These are phyloP conservation scores for Ophiostoma perfectum DNA, from an alignment of 2,329 filamentous ascomycete genomes.

Conservation along the genomic window DNA sequence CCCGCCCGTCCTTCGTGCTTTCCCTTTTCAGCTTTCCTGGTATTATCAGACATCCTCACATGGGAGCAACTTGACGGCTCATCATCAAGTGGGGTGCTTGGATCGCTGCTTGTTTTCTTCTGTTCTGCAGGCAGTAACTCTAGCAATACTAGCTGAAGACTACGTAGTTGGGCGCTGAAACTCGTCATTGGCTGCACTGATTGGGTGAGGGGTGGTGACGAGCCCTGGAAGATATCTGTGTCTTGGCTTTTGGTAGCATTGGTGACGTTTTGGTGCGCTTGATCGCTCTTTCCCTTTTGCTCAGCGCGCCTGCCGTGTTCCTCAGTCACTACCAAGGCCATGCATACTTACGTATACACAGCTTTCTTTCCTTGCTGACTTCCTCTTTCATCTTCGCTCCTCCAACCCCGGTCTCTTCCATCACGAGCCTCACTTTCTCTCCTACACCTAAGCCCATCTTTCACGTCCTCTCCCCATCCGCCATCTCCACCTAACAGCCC, in stretches of 20 bases:
- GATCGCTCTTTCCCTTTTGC: not conserved
- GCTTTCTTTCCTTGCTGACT: not conserved
- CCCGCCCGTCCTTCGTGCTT: constrained; percentile 4
- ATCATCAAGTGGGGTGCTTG: too few relatives aligned
- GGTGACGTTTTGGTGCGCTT: constrained; percentile 9
- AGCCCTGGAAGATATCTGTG: not conserved
- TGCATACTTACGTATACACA: not conserved
- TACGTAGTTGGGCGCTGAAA: not conserved
- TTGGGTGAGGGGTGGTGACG: not conserved
- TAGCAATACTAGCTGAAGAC: not conserved
- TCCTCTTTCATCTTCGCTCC: not conserved
- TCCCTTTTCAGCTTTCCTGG: too few relatives aligned
- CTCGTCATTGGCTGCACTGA: not conserved
- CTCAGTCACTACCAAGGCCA: constrained; percentile 6
- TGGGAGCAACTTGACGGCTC: too few relatives aligned
- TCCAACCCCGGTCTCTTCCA: not conserved
- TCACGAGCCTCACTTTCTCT: not conserved
- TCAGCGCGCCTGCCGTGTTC: constrained; percentile 1
- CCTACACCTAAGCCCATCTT: not conserved
- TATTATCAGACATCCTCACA: too few relatives aligned
- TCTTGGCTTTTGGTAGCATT: not conserved
- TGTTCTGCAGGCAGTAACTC: not conserved
- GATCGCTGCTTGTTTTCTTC: too few relatives aligned
- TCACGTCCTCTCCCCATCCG: not conserved
- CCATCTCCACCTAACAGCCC: not conserved